Evolutionary conservation across 176 grass and related monocot genomes (phyloP), one percentile per base, ranked within the genome.

Genomic region (Oryza officinalis): DNA sequence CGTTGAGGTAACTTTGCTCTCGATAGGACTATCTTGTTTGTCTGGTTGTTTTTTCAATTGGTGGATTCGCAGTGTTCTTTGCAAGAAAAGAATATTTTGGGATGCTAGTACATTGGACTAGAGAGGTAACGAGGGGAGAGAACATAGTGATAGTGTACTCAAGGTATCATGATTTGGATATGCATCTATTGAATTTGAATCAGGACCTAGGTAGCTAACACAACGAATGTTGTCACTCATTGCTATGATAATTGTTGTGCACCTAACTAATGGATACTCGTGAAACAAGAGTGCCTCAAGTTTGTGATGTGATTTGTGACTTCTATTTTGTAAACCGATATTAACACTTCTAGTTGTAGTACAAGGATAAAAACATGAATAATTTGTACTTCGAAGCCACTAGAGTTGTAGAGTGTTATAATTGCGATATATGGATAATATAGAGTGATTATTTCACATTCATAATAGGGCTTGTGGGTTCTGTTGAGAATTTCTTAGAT

Each of bases 1-100:
- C 49, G 91, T 99, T 27, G 96, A 98, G 96, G 96, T 98, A 90
- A 4, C 45, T 13, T 18, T 65, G 30, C 46, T 65, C 43, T 15
- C 33, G 26, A 57, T 37, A 6, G 10, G 10, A 54, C 57, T 22
- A 10, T 22, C 79, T 35, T 65, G 30, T 5, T 9, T 75, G 30
- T 40, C 13, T 20, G n/a, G 6, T 67, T 66, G 2, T 38, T 6
- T 20, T 69, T 11, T 13, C 2, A 20, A 32, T 68, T 25, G 67
- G 54, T 25, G 47, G 14, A 50, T 20, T 78, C 11, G 46, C 10
- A 45, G 14, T 72, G 20, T 66, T 71, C 22, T 8, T 54, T 9
- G 3, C 15, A 75, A 75, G 75, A 31, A 83, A 83, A 69, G n/a
- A 83, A 90, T 72, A 14, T 67, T 45, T 72, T 10, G 32, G 33